Evolutionary conservation across 108 stramenopile genomes (phyloP).

Genomic region (Nannochloropsis oceanica): DNA sequence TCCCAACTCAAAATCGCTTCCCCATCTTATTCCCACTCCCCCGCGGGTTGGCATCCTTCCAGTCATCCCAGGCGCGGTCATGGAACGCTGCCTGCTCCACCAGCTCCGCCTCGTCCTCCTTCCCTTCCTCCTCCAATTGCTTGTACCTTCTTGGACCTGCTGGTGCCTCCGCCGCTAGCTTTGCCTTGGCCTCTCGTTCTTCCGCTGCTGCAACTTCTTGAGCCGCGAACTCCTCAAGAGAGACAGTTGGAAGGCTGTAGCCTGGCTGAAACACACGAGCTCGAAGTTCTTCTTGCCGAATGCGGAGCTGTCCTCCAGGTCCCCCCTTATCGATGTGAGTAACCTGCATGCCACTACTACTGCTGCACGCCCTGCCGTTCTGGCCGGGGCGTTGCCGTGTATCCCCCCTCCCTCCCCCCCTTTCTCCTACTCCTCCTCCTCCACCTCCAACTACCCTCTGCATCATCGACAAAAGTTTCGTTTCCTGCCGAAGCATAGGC

Average conservation of each 20-base stretch:
- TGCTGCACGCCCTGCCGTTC: neutral
- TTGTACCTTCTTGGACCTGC: conserved; percentile 57
- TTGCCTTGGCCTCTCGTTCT: conserved; percentile 35
- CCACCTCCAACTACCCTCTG: neutral
- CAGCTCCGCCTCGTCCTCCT: conserved; percentile 65
- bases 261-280: conserved; percentile 75
- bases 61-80: conserved; percentile 89
- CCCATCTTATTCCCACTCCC: conserved; percentile 77
- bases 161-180: conserved; percentile 41
- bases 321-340: conserved; percentile 27
- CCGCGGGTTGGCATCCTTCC: conserved; percentile 81
- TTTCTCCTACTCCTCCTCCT: neutral
- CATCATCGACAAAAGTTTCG: neutral
- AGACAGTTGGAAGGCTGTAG: conserved; percentile 88
- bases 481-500: neutral
- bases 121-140: conserved; percentile 66
- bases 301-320: conserved; percentile 10
- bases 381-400: no score
- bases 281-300: conserved; percentile 55
- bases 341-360: neutral
- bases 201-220: conserved; percentile 61
- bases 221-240: conserved; percentile 76
- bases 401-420: no score
- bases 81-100: conserved; percentile 66
- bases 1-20: conserved; percentile 14